These are phyloP conservation scores for Gaeumannomyces sp. DNA, from an alignment of 2,329 filamentous ascomycete genomes.

Conservation along the genomic window DNA sequence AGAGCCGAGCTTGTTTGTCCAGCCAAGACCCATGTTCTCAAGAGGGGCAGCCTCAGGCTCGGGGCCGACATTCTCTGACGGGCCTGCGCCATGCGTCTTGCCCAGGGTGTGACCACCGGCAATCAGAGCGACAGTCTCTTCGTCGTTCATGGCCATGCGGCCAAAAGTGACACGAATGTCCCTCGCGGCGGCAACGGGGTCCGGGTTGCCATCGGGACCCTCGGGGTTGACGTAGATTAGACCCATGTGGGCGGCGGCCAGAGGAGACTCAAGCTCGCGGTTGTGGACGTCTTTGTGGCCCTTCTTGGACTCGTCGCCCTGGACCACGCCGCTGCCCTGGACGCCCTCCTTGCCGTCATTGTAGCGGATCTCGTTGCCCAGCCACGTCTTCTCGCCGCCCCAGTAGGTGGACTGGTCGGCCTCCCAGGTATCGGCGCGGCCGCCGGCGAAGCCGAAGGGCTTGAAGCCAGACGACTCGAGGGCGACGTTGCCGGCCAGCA, in stretches of 20 bases:
- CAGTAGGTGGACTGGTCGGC: slow-evolving; percentile 72
- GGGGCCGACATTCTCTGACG: slow-evolving; percentile 55
- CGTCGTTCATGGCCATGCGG: slow-evolving; percentile 79
- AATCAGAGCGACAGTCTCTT: slow-evolving; percentile 75
- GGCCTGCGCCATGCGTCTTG: slow-evolving; percentile 71
- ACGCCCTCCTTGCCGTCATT: slow-evolving; percentile 41
- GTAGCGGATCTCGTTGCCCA: slow-evolving; percentile 70
- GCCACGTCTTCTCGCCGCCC: slow-evolving; percentile 69
- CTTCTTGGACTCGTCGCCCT: slow-evolving; percentile 26
- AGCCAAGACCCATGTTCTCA: slow-evolving; percentile 65
- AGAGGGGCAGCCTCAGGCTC: slow-evolving; percentile 62
- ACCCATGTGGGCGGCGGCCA: slow-evolving; percentile 67
- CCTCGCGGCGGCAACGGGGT: slow-evolving; percentile 60
- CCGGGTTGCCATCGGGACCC: slow-evolving; percentile 65
- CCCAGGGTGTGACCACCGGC: slow-evolving; percentile 73
- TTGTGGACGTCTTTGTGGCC: slow-evolving; percentile 45
- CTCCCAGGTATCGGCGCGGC: slow-evolving; percentile 67
- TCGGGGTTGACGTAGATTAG: slow-evolving; percentile 80
- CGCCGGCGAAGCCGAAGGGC: slow-evolving; percentile 68
- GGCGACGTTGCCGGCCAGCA: slow-evolving; percentile 70
- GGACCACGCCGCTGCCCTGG: slow-evolving; percentile 25
- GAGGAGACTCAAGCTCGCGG: slow-evolving; percentile 60
- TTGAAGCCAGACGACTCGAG: slow-evolving; percentile 71
- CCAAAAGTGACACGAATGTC: slow-evolving; percentile 71
- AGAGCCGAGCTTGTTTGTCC: slow-evolving; percentile 56